A percentile compares a stretch with the other conserved stretches of the same genome.
These are phyloP conservation scores for Candida coleopterorum DNA, from an alignment of 805 yeast species.

Conservation along the genomic window DNA sequence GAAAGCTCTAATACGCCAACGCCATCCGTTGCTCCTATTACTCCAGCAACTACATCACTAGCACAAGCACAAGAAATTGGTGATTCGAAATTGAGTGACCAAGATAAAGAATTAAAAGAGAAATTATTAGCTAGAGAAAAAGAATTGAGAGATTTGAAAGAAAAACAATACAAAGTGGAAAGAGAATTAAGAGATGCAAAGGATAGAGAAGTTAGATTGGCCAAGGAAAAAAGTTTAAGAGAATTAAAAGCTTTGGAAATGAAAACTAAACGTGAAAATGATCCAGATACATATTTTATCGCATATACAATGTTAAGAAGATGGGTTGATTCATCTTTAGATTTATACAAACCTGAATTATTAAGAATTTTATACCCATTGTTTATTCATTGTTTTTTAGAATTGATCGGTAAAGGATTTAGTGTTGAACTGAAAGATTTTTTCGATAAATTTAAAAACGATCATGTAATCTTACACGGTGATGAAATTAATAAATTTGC, in stretches of 20 bases:
- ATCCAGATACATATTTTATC: conserved; percentile 69
- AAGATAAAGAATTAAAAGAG: conserved; percentile 26
- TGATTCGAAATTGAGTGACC: conserved; percentile 8
- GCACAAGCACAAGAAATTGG: conserved; percentile 29
- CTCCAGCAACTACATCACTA: conserved; percentile 37
- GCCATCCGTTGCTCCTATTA: conserved; percentile 46
- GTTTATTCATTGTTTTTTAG: conserved; percentile 85
- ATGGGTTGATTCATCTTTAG: conserved; percentile 91
- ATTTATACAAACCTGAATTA: conserved; percentile 85
- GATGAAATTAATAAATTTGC: conserved; percentile 68
- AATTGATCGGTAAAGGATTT: conserved; percentile 63
- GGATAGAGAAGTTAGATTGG: conserved; percentile 32
- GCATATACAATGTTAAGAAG: conserved; percentile 77
- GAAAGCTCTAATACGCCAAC: conserved; percentile 67
- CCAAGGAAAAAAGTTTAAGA: conserved; percentile 37
- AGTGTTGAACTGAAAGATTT: conserved; percentile 63
- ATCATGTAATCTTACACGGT: conserved; percentile 72
- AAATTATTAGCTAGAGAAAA: conserved; percentile 22
- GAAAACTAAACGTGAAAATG: conserved; percentile 41
- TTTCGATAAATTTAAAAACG: conserved; percentile 67
- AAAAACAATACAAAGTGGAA: conserved; percentile 28
- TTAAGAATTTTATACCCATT: conserved; percentile 82
- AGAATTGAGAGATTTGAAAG: conserved; percentile 33
- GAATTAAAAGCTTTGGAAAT: conserved; percentile 40
- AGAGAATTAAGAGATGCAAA: conserved; percentile 35